phyloP scores from a whole-genome alignment of 1,139 yeast genomes.

The Geotrichum bryndzae region DNA sequence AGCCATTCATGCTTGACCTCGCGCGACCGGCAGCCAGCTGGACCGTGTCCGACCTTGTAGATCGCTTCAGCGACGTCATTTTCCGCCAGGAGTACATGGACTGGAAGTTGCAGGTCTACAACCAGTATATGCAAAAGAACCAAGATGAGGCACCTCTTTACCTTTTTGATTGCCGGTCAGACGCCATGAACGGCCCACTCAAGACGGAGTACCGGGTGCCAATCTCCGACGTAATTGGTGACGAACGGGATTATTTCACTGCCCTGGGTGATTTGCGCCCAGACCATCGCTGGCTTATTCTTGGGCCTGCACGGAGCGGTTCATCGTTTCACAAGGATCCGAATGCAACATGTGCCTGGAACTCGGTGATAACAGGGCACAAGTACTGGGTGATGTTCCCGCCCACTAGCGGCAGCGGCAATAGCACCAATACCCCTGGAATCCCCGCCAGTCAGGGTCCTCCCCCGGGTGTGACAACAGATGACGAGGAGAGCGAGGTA shows the following conservation, averaged over 20 bases:
- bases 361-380: conserved; percentile 64
- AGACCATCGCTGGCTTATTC: conserved; percentile 83
- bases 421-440: not conserved
- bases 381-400: conserved; percentile 90
- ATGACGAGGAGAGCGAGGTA: conserved; percentile 77
- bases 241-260: conserved; percentile 32
- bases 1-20: conserved; percentile 61
- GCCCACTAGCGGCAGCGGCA: conserved; percentile 37
- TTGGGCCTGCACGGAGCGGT: conserved; percentile 77
- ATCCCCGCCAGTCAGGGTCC: conserved; percentile 33
- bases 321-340: conserved; percentile 93
- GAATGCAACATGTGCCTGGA: conserved; percentile 88
- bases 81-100: conserved; percentile 82
- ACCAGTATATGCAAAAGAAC: conserved; percentile 55
- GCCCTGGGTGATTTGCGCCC: conserved; percentile 54
- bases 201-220: conserved; percentile 54
- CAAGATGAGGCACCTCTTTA: conserved; percentile 79
- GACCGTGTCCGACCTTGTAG: conserved; percentile 47
- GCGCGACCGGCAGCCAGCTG: conserved; percentile 46
- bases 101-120: conserved; percentile 64
- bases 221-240: conserved; percentile 40
- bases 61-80: conserved; percentile 51
- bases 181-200: conserved; percentile 51
- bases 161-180: conserved; percentile 70
- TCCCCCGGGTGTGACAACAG: conserved; percentile 85